phyloP scores from a whole-genome alignment of 2,329 filamentous ascomycete genomes.

The Aspergillus pseudoterreus region DNA sequence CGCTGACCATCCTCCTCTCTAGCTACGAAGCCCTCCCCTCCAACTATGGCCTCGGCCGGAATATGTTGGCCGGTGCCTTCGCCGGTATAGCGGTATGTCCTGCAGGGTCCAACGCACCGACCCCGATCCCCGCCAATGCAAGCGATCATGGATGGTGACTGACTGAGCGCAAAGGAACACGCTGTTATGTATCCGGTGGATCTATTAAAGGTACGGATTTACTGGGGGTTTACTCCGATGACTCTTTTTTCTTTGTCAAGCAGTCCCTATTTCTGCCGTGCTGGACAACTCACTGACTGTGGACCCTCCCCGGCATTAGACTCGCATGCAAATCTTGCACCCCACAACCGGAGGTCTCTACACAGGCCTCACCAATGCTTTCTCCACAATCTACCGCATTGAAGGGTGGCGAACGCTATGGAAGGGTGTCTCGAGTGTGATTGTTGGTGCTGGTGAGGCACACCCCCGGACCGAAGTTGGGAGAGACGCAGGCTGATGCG shows the following conservation, averaged over 20 bases:
- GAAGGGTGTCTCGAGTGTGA: slow-evolving; percentile 94
- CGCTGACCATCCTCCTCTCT: slow-evolving; percentile 24
- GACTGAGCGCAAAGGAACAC: slow-evolving; percentile 66
- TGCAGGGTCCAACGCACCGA: not conserved
- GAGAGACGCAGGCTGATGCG: slow-evolving; percentile 19
- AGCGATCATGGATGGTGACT: slow-evolving; percentile 6
- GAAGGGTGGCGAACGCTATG: slow-evolving; percentile 91
- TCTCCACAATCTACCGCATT: slow-evolving; percentile 83
- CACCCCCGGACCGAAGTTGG: not conserved
- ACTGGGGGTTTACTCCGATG: not conserved
- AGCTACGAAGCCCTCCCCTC: slow-evolving; percentile 91
- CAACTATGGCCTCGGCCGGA: slow-evolving; percentile 89
- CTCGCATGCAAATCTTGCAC: slow-evolving; percentile 94
- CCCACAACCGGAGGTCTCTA: slow-evolving; percentile 77
- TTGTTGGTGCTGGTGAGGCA: slow-evolving; percentile 80
- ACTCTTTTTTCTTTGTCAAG: not conserved
- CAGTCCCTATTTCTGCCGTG: not conserved
- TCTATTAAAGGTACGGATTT: slow-evolving; percentile 78
- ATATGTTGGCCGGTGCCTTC: slow-evolving; percentile 95
- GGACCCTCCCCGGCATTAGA: slow-evolving; percentile 52
- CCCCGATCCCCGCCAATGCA: not conserved
- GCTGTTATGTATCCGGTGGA: slow-evolving; percentile 99
- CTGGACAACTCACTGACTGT: slow-evolving; percentile 3
- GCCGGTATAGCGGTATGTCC: slow-evolving; percentile 83
- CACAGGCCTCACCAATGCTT: slow-evolving; percentile 85